Evolutionary conservation across 805 yeast species (phyloP), one percentile per base, ranked within the genome.

Genomic region (Yamadazyma philogaea): DNA sequence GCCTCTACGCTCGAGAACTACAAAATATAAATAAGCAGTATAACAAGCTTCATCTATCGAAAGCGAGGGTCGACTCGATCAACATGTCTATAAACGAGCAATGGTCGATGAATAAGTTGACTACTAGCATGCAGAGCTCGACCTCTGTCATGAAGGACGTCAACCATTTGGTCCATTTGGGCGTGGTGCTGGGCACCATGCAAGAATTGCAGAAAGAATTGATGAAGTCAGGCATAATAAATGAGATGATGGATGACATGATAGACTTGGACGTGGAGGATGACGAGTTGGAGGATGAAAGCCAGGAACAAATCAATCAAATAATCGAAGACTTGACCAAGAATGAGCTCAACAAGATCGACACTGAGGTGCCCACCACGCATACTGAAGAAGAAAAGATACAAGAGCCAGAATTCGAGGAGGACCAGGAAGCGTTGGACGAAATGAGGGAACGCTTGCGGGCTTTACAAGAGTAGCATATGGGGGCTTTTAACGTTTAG

Each of bases 181-280:
- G 98, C 0, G 89, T 84, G 50, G 64, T 93, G 40, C 80, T 81
- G 53, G 80, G 78, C 8, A 82, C 95, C 0, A 88, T 91, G 86
- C 84, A 84, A 55, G 95, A 84, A 52, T 66, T 93, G 44, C 86
- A 91, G 46, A 82, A 78, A 56, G 99, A 93, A 64, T 73, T 91
- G 53, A 81, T 86, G 79, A 85, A 83, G 61, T 78, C 86, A 10
- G 93, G 93, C 0, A 77, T 93, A 34, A 88, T 93, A 41, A 87
- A 87, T 51, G 99, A 93, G 59, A 93, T 93, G 98, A 82, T 90
- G 59, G 88, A 86, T 44, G 99, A 93, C 57, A 81, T 87, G 48
- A 71, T 91, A 46, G 98, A 90, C 46, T 64, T 72, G 38, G 64
- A 78, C 44, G 82, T 76, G 16, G 87, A 82, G 22, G 83, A 76